Percentiles rank a stretch among this genome's conserved stretches.
Evolutionary conservation across 2,329 filamentous ascomycete species (phyloP).

Genomic region (Trematosphaeria pertusa): DNA sequence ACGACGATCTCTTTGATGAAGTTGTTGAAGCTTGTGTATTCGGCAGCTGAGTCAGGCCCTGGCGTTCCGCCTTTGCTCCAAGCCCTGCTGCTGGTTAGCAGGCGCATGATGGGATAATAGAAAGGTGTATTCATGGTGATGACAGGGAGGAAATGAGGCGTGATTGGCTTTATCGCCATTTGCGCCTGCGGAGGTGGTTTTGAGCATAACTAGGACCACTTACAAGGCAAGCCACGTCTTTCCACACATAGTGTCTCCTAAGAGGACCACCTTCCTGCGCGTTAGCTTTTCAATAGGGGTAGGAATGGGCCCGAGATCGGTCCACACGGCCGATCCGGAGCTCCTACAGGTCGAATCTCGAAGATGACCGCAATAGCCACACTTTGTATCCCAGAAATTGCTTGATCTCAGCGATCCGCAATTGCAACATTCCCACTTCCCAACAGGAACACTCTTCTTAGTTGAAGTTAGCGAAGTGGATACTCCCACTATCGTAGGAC

Average conservation of each 20-base stretch:
- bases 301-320: not conserved
- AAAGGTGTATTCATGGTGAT: too few species aligned
- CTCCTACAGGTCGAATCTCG: not conserved
- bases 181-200: too few species aligned
- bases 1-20: constrained; percentile 1
- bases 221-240: not conserved
- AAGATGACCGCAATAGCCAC: not conserved
- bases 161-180: too few species aligned
- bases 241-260: not conserved
- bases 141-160: too few species aligned
- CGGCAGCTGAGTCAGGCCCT: not conserved
- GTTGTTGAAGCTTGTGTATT: not conserved
- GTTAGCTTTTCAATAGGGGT: not conserved
- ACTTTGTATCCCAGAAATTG: not conserved
- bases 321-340: not conserved
- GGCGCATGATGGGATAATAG: too few species aligned
- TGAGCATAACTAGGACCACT: too few species aligned
- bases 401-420: not conserved
- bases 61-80: constrained; percentile 4
- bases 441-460: too few species aligned
- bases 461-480: too few species aligned
- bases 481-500: too few species aligned
- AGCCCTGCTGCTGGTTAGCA: not conserved
- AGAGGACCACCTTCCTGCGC: not conserved
- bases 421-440: not conserved